Conservation (phyloP, 129 eudicot species). For the Helichrysum umbraculigerum region DNA sequence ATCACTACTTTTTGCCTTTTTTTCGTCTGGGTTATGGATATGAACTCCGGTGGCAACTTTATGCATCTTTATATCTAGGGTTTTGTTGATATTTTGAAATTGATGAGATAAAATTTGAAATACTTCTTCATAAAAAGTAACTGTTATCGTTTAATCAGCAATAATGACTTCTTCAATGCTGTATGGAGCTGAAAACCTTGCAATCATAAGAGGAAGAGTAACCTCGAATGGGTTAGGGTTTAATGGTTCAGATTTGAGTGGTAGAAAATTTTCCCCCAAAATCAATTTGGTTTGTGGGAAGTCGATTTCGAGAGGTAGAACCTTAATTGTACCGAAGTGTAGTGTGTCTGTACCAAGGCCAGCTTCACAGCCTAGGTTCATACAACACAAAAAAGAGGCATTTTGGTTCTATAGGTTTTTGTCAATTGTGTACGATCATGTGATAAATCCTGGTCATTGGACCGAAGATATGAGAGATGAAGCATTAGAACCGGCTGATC, state of each 20-base stretch:
- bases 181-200: slow-evolving; percentile 42
- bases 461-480: slow-evolving; percentile 50
- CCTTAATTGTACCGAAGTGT: slow-evolving; percentile 37
- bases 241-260: slow-evolving; percentile 31
- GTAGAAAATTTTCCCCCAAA: slow-evolving; percentile 28
- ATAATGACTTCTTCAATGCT: slow-evolving; percentile 49
- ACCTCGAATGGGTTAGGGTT: slow-evolving; percentile 35
- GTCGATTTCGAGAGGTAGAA: slow-evolving; percentile 22
- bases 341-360: slow-evolving; percentile 45
- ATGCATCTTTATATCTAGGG: slow-evolving; percentile 17
- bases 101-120: neutral
- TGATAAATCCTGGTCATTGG: slow-evolving; percentile 50
- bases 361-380: slow-evolving; percentile 48
- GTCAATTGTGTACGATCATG: slow-evolving; percentile 47
- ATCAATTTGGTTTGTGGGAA: slow-evolving; percentile 21
- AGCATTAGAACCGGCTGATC: slow-evolving; percentile 51
- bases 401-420: slow-evolving; percentile 50
- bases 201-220: slow-evolving; percentile 31
- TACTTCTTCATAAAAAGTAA: neutral
- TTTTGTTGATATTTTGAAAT: slow-evolving; percentile 15
- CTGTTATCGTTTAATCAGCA: slow-evolving; percentile 2
- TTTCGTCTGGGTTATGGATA: slow-evolving; percentile 10
- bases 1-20: neutral
- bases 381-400: slow-evolving; percentile 48
- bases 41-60: slow-evolving; percentile 6